These are phyloP conservation scores for Saccharomycopsis hybrid DNA, from an alignment of 1,139 yeast species.

Conservation along the genomic window DNA sequence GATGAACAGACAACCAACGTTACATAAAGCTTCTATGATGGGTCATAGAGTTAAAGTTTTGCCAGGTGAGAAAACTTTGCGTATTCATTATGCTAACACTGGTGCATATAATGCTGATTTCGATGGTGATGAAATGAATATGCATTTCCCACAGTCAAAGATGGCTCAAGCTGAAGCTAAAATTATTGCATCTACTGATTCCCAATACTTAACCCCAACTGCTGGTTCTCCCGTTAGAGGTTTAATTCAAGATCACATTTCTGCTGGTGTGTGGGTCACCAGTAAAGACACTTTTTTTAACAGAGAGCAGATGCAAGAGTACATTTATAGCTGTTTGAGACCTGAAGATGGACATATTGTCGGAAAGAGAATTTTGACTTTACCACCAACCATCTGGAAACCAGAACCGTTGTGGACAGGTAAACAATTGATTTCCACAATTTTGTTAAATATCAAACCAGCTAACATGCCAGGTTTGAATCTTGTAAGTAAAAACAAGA, in stretches of 20 bases:
- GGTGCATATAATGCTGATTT: constrained; percentile 99
- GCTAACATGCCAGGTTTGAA: constrained; percentile 85
- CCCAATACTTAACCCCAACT: constrained; percentile 96
- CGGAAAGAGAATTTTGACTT: constrained; percentile 60
- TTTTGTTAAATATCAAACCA: constrained; percentile 80
- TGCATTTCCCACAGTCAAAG: constrained; percentile 99
- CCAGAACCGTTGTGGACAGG: constrained; percentile 98
- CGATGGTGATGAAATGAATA: constrained; percentile 99
- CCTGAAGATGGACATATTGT: constrained; percentile 97
- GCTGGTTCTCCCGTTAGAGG: constrained; percentile 98
- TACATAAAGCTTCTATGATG: constrained; percentile 99
- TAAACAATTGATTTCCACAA: constrained; percentile 91
- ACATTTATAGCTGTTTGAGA: constrained; percentile 86
- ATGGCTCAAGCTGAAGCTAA: constrained; percentile 96
- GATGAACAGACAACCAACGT: constrained; percentile 98
- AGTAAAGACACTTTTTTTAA: constrained; percentile 87
- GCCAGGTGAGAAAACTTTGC: constrained; percentile 94
- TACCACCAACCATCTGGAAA: constrained; percentile 84
- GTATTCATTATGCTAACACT: constrained; percentile 97
- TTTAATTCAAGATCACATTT: constrained; percentile 96
- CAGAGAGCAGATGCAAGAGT: constrained; percentile 87
- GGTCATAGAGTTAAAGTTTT: constrained; percentile 96
- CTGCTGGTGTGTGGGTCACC: constrained; percentile 98
- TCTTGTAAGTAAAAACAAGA: constrained; percentile 73
- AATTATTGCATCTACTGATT: constrained; percentile 91